Conservation (phyloP, 306 rosid species). For the Prinsepia uniflora region DNA sequence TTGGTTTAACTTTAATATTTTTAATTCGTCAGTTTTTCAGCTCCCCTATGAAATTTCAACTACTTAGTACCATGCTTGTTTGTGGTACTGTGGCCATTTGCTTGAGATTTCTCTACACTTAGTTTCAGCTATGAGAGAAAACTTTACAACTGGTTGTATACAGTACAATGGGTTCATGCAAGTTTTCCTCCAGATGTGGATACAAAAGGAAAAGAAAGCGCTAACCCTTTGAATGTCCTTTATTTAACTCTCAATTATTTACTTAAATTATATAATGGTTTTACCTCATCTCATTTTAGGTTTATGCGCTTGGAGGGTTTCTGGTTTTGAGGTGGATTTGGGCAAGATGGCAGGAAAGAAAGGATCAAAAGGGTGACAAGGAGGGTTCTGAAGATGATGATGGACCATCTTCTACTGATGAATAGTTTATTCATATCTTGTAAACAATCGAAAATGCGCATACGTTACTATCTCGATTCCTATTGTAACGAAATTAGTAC, state of each 20-base stretch:
- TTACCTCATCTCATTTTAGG: slow-evolving; percentile 39
- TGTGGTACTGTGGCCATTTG: neutral
- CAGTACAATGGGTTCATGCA: neutral
- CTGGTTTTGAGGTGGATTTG: neutral
- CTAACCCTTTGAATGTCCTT: neutral
- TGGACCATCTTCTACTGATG: neutral
- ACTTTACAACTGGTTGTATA: neutral
- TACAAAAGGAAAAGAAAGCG: neutral
- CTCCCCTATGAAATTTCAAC: neutral
- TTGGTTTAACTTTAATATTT: neutral
- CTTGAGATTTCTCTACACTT: neutral
- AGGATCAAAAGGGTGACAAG: slow-evolving; percentile 26
- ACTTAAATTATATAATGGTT: neutral
- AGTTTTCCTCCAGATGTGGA: neutral
- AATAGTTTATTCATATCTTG: neutral
- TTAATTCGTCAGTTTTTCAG: neutral
- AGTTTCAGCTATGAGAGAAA: neutral
- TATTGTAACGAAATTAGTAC: neutral
- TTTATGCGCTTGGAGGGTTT: slow-evolving; percentile 50
- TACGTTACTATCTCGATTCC: neutral
- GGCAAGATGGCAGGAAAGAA: slow-evolving; percentile 5
- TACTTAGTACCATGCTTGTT: neutral
- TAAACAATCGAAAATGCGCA: neutral
- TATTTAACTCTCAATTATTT: neutral
- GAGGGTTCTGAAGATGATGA: slow-evolving; percentile 20